Evolutionary conservation across 2,329 filamentous ascomycete genomes (phyloP).

Genomic region (Elsinoe fawcettii): DNA sequence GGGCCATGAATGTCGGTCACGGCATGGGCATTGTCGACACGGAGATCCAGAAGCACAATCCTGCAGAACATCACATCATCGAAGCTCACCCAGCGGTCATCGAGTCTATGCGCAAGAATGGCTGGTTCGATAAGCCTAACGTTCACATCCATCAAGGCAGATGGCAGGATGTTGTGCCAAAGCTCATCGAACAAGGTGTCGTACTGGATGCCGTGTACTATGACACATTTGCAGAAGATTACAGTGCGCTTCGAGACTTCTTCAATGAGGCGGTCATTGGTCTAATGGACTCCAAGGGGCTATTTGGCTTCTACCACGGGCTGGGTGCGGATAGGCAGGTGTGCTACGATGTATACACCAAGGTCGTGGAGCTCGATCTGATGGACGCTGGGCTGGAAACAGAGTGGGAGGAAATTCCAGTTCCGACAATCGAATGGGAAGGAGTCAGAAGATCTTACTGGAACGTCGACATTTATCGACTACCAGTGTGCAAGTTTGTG

Average conservation of each 20-base stretch:
- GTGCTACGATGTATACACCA: slow-evolving; percentile 93
- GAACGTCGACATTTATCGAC: slow-evolving; percentile 68
- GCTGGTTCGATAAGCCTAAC: slow-evolving; percentile 43
- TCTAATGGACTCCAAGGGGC: slow-evolving; percentile 55
- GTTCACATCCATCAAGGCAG: slow-evolving; percentile 43
- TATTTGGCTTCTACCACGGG: slow-evolving; percentile 60
- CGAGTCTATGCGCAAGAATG: slow-evolving; percentile 39
- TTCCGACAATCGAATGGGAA: slow-evolving; percentile 77
- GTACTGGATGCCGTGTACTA: slow-evolving; percentile 65
- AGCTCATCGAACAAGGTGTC: slow-evolving; percentile 36
- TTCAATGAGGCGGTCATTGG: slow-evolving; percentile 81
- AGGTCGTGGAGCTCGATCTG: slow-evolving; percentile 81
- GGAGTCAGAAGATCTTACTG: slow-evolving; percentile 85
- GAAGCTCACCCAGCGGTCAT: slow-evolving; percentile 45
- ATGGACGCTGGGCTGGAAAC: slow-evolving; percentile 84
- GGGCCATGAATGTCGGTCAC: slow-evolving; percentile 44
- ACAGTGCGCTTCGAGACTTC: slow-evolving; percentile 74
- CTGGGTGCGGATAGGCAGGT: slow-evolving; percentile 86
- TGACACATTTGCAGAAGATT: slow-evolving; percentile 95
- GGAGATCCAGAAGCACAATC: slow-evolving; percentile 39
- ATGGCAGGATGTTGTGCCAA: slow-evolving; percentile 44
- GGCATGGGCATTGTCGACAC: slow-evolving; percentile 46
- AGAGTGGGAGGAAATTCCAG: slow-evolving; percentile 71
- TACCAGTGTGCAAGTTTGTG: slow-evolving; percentile 69
- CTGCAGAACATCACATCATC: slow-evolving; percentile 42